Percentiles rank a stretch among this genome's conserved stretches.
These are phyloP conservation scores for Alternaria sp. DNA, from an alignment of 2,329 filamentous ascomycete species.

Conservation along the genomic window DNA sequence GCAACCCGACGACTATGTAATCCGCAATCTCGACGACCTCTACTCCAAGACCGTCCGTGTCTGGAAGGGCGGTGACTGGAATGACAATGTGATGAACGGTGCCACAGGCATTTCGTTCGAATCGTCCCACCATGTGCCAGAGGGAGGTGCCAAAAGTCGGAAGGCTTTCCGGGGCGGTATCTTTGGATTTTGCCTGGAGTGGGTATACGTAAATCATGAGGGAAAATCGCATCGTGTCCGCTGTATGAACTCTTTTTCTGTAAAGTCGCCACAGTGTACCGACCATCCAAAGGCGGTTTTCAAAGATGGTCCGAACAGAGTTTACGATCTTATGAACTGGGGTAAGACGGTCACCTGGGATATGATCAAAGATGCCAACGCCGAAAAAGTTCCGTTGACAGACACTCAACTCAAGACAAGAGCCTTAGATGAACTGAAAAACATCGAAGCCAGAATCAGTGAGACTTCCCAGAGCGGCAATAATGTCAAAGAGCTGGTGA, in stretches of 20 bases:
- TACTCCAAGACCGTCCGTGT: background rate
- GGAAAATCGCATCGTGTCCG: background rate
- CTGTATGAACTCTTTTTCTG: slow-evolving; percentile 10
- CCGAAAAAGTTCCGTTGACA: background rate
- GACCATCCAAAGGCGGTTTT: slow-evolving; percentile 1
- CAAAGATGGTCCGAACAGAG: slow-evolving; percentile 17
- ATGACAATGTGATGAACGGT: background rate
- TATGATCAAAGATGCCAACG: slow-evolving; percentile 12
- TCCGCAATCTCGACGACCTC: background rate
- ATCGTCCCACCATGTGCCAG: slow-evolving; percentile 3
- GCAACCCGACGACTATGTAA: background rate
- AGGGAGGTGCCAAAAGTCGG: background rate
- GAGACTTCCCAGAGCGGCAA: background rate
- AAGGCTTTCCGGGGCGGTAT: slow-evolving; percentile 5
- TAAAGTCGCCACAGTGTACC: slow-evolving; percentile 8
- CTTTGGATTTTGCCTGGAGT: slow-evolving; percentile 14
- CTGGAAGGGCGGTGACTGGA: background rate
- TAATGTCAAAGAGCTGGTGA: background rate
- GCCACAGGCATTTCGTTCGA: background rate
- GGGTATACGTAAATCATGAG: background rate
- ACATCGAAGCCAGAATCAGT: background rate
- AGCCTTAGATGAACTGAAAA: background rate
- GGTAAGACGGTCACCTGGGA: slow-evolving; percentile 3
- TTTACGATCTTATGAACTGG: slow-evolving; percentile 6
- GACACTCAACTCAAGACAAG: background rate